Percentiles rank a stretch among this genome's conserved stretches.
Conservation (phyloP, 2,329 filamentous ascomycete species). For the Byssochlamys sp. region DNA sequence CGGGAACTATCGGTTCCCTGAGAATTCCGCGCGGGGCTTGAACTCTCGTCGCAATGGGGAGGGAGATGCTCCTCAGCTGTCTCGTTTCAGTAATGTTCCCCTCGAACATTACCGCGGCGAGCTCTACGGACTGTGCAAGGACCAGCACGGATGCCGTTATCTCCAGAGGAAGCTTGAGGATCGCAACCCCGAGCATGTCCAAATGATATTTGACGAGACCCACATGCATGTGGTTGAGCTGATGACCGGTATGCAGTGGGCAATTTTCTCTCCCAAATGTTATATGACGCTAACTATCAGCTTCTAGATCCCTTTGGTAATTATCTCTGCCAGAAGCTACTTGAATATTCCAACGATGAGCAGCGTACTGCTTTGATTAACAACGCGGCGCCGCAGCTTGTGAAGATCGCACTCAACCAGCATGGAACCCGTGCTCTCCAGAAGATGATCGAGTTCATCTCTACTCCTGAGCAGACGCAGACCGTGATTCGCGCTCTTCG, state of each 20-base stretch:
- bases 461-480: constrained; percentile 71
- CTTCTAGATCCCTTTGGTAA: constrained; percentile 82
- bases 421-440: constrained; percentile 92
- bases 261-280: background rate
- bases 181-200: constrained; percentile 68
- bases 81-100: constrained; percentile 72
- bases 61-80: constrained; percentile 49
- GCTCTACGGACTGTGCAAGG: constrained; percentile 87
- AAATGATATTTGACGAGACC: constrained; percentile 90
- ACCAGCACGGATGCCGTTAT: constrained; percentile 94
- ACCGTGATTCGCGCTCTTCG: constrained; percentile 79
- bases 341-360: constrained; percentile 89
- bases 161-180: constrained; percentile 96
- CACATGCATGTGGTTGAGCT: constrained; percentile 89
- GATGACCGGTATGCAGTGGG: constrained; percentile 63
- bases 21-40: constrained; percentile 67
- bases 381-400: constrained; percentile 78
- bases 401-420: constrained; percentile 89
- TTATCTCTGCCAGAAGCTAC: constrained; percentile 95
- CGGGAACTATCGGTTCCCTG: constrained; percentile 51
- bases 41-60: constrained; percentile 53
- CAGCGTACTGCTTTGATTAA: constrained; percentile 88
- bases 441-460: constrained; percentile 99
- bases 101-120: constrained; percentile 72
- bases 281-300: constrained; percentile 13